Evolutionary conservation across 208 protist genomes (phyloP), one percentile per base, ranked within the genome.

Genomic region (Blechomonas ayalai): DNA sequence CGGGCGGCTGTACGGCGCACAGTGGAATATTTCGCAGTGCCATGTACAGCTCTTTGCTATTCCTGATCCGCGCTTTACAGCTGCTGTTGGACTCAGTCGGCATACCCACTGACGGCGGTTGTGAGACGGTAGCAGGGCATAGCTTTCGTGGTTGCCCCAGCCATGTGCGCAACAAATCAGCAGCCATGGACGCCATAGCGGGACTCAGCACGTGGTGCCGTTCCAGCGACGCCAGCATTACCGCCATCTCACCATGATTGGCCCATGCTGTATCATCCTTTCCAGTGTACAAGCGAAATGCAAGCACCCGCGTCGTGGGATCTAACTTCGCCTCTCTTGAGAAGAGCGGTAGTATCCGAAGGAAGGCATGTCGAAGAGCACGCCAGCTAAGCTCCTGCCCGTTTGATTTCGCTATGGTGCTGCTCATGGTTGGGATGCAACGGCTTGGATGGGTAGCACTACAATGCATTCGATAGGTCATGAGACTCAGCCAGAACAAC

Each of bases 401-500:
- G 7, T 15, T 25, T 6, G 38, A 32, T 3, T 28, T 32, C 4
- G 18, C 28, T 20, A 36, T 24, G 9, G 4, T 32, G n/a, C 15
- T 12, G 38, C 20, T 47, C 25, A 18, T 40, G 1, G 25, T 19
- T 33, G 12, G 24, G 40, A 0, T 6, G 33, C 32, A n/a, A n/a
- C n/a, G n/a, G n/a, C n/a, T n/a, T n/a, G n/a, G n/a, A n/a, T n/a
- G n/a, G n/a, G n/a, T n/a, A n/a, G n/a, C n/a, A n/a, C n/a, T n/a
- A n/a, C n/a, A n/a, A 13, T 40, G 22, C 10, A 76, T 29, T 20
- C 68, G 65, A 10, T 61, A 36, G n/a, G 27, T 31, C 2, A 87
- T 62, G 23, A 82, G 22, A 0, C 63, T 59, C 8, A 84, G 47
- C 78, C 82, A 91, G n/a, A 86, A 23, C 24, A 87, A 47, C 12